Percentiles rank a stretch among this genome's conserved stretches.
Evolutionary conservation across 2,329 filamentous ascomycete genomes (phyloP).

Genomic region (Plectosphaerella cucumerina): DNA sequence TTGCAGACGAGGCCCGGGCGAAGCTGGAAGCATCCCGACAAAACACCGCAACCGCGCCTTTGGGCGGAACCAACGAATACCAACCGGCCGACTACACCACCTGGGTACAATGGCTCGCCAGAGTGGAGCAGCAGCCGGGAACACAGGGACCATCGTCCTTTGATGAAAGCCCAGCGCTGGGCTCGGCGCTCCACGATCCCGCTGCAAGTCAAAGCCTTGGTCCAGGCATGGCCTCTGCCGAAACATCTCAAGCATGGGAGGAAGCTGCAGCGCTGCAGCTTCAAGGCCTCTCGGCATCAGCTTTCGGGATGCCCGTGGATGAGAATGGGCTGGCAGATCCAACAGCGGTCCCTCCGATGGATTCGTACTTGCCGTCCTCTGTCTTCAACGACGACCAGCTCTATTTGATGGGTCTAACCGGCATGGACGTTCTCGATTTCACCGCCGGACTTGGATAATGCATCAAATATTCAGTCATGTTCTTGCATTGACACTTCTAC

Average conservation of each 20-base stretch:
- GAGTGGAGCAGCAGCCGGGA: neutral
- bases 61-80: neutral
- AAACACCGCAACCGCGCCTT: neutral
- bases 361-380: slow-evolving; percentile 6
- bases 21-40: slow-evolving; percentile 6
- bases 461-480: neutral
- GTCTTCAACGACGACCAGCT: slow-evolving; percentile 16
- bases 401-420: slow-evolving; percentile 19
- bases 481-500: neutral
- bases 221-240: too few species aligned
- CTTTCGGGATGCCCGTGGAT: neutral
- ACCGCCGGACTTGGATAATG: slow-evolving; percentile 5
- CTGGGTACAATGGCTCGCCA: slow-evolving; percentile 17
- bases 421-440: slow-evolving; percentile 18
- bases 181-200: too few species aligned
- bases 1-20: slow-evolving; percentile 15
- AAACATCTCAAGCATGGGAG: neutral
- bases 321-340: neutral
- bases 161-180: too few species aligned
- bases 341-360: neutral
- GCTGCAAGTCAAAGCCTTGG: too few species aligned
- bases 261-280: slow-evolving; percentile 4
- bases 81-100: slow-evolving; percentile 10
- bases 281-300: neutral
- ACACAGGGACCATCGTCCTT: too few species aligned